Evolutionary conservation across 208 protist genomes (phyloP), one percentile per base, ranked within the genome.

Genomic region (Wallacemonas sp.): DNA sequence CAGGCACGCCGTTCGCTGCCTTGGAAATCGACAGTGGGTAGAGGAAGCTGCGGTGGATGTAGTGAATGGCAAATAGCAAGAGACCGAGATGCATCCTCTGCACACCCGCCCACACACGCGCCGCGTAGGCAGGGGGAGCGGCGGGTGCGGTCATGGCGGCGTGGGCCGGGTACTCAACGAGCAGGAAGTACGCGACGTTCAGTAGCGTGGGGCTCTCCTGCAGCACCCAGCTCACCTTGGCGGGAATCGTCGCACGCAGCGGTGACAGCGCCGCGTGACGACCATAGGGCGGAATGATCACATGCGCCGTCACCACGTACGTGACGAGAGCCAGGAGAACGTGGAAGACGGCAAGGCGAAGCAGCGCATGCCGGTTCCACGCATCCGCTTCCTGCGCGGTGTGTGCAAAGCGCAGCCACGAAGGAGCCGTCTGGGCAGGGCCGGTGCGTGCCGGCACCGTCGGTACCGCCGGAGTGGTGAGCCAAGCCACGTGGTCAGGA

Each of bases 161-260:
- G 61, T 61, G 19, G 12, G 36, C 53, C 3, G 76, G 84, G 46
- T 79, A 85, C 63, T 93, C 87, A 2, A 79, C 9, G 1, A 78
- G n/a, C 3, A 89, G 12, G 45, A 81, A 85, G 63, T 88, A 93
- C 2, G 80, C 22, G 1, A 91, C 73, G 33, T 84, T 85, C 26
- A 87, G 53, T 4, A 94, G 55, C 12, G 83, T 90, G 0, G 88
- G 88, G 32, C 61, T 68, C 73, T 94, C 85, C 66, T 94, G 88
- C 58, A 94, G 37, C 2, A 76, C 37, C 83, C 88, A 94, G 26
- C 73, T 71, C 13, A 87, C 52, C 3, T 61, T 36, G 3, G 85
- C 71, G 17, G 88, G 80, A 2, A 89, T n/a, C 17, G 63, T 71
- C 6, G 82, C 4, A 0, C 27, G 63, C 10, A 69, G 12, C 0